These are phyloP conservation scores for Trichophyton equinum DNA, from an alignment of 2,329 filamentous ascomycete species.

Conservation along the genomic window DNA sequence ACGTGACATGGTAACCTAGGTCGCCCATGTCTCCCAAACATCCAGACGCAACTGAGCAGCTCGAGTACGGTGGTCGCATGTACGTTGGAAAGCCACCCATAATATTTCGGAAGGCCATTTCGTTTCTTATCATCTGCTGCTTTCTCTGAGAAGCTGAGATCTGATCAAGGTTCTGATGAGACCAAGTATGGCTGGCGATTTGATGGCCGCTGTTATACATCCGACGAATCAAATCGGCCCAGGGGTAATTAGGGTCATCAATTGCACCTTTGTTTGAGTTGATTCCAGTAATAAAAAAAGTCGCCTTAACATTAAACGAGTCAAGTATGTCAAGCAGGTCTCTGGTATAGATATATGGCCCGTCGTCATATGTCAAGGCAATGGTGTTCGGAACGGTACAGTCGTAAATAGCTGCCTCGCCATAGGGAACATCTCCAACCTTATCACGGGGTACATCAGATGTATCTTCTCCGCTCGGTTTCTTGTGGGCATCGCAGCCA, in stretches of 20 bases:
- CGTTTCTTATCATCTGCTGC: conserved; percentile 36
- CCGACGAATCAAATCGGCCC: conserved; percentile 29
- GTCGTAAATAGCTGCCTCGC: conserved; percentile 23
- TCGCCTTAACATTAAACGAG: conserved; percentile 49
- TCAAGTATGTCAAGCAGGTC: conserved; percentile 51
- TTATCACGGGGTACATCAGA: conserved; percentile 24
- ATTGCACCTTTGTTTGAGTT: conserved; percentile 37
- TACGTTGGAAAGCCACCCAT: conserved; percentile 41
- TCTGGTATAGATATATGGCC: conserved; percentile 49
- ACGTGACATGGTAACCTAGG: conserved; percentile 39
- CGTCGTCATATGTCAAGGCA: conserved; percentile 56
- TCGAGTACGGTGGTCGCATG: conserved; percentile 41
- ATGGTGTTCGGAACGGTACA: conserved; percentile 44
- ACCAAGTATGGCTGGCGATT: conserved; percentile 42
- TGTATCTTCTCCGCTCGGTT: conserved; percentile 26
- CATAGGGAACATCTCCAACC: conserved; percentile 28
- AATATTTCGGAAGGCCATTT: conserved; percentile 37
- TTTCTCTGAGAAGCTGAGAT: conserved; percentile 27
- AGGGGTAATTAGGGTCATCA: conserved; percentile 29
- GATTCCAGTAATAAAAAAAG: conserved; percentile 51
- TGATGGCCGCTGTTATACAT: conserved; percentile 38
- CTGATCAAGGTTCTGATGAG: conserved; percentile 35
- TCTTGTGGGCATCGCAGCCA: conserved; percentile 26
- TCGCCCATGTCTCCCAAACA: conserved; percentile 33
- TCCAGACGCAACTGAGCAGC: conserved; percentile 25